Conservation (phyloP, 228 moss, liverwort and hornwort species). For the Sphagnum magellanicum region DNA sequence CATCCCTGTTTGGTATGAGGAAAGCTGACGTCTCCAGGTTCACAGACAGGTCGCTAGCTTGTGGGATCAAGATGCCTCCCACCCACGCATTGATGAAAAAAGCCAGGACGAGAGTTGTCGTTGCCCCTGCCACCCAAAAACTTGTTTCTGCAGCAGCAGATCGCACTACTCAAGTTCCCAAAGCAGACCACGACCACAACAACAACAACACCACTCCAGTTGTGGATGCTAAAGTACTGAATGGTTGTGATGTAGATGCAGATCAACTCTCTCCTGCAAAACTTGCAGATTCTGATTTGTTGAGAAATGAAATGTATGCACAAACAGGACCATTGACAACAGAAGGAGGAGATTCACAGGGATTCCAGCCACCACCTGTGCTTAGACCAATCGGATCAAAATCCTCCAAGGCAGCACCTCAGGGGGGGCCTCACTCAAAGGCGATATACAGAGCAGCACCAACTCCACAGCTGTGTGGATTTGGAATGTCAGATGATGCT, state of each 20-base stretch:
- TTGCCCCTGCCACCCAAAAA: too few relatives aligned
- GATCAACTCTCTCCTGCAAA: neutral
- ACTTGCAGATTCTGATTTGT: neutral
- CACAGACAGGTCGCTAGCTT: conserved; percentile 47
- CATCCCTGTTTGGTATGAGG: conserved; percentile 59
- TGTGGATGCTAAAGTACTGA: too few relatives aligned
- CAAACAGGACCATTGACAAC: too few relatives aligned
- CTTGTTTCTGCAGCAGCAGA: too few relatives aligned
- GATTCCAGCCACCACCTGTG: conserved; percentile 24
- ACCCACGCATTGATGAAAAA: conserved; percentile 26
- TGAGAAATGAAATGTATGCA: neutral
- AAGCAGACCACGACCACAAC: too few relatives aligned
- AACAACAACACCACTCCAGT: neutral
- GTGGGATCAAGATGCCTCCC: conserved; percentile 74
- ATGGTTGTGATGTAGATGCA: neutral
- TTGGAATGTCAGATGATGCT: conserved; percentile 13
- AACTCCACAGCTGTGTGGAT: conserved; percentile 24
- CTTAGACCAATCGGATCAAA: conserved; percentile 17
- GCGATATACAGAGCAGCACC: conserved; percentile 20
- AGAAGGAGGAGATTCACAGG: conserved; percentile 8
- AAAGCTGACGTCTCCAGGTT: conserved; percentile 57
- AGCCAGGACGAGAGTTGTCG: conserved; percentile 3
- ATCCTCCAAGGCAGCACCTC: conserved; percentile 31
- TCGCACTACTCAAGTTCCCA: too few relatives aligned
- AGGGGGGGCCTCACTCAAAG: neutral